phyloP scores from a whole-genome alignment of 768 basidiomycete species.

The Suillus ampliporus region DNA sequence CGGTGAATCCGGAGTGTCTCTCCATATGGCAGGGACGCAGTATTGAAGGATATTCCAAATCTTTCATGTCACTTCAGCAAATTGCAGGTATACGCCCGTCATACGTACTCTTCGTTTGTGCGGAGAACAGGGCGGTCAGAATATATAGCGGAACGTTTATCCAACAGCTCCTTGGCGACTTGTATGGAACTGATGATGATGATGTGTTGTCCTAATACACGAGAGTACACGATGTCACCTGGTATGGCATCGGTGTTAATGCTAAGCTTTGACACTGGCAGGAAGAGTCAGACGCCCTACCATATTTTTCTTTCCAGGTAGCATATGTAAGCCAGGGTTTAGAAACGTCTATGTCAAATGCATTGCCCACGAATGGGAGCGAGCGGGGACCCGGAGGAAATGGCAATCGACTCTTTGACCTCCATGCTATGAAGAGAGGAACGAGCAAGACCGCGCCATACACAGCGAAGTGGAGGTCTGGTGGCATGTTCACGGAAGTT shows the following conservation, averaged over 20 bases:
- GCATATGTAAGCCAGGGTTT: constrained; percentile 21
- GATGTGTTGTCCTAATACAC: constrained; percentile 14
- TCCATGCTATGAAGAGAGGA: constrained; percentile 4
- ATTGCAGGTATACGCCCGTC: neutral
- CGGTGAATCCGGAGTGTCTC: constrained; percentile 27
- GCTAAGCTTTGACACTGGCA: neutral
- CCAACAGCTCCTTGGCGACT: constrained; percentile 18
- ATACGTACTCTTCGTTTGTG: constrained; percentile 17
- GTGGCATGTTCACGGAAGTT: neutral
- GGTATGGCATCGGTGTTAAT: neutral
- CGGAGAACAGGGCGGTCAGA: constrained; percentile 17
- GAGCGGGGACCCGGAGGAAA: constrained; percentile 20
- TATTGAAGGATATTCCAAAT: constrained; percentile 23
- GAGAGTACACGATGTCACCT: constrained; percentile 21
- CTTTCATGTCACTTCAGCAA: constrained; percentile 11
- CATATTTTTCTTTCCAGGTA: constrained; percentile 18
- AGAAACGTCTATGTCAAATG: constrained; percentile 8
- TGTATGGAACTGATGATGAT: constrained; percentile 21
- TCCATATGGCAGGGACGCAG: constrained; percentile 25
- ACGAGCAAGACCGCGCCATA: neutral
- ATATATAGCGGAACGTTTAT: constrained; percentile 22
- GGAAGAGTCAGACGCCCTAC: constrained; percentile 6
- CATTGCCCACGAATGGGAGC: constrained; percentile 21
- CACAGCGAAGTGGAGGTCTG: neutral
- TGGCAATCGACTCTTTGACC: neutral